Percentiles rank a stretch among this genome's conserved stretches.
Evolutionary conservation across 345 rosid genomes (phyloP).

Genomic region (Sonneratia caseolaris): DNA sequence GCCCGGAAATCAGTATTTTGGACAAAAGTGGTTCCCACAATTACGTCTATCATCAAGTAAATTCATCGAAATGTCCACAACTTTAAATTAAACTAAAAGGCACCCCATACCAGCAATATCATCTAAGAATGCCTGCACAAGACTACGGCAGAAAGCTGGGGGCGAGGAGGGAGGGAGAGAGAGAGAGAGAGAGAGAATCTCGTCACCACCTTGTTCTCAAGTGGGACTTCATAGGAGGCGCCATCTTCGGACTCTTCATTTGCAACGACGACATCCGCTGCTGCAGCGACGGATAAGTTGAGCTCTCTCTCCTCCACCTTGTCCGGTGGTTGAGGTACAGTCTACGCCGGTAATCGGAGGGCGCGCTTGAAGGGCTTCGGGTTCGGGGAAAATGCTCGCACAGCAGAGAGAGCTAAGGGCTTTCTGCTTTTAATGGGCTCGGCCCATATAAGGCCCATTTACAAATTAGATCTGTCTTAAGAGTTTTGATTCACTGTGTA

Average conservation of each 20-base stretch:
- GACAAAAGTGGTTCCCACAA: too few relatives aligned
- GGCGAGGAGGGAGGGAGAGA: background rate
- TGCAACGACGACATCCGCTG: slow-evolving; percentile 16
- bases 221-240: slow-evolving; percentile 2
- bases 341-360: slow-evolving; percentile 13
- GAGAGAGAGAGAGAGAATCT: background rate
- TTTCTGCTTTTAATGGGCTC: background rate
- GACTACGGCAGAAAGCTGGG: background rate
- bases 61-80: slow-evolving; percentile 36
- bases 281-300: slow-evolving; percentile 16
- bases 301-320: slow-evolving; percentile 12
- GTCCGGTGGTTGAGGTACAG: background rate
- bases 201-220: slow-evolving; percentile 44
- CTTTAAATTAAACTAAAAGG: too few relatives aligned
- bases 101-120: background rate
- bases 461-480: too few relatives aligned
- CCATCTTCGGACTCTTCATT: slow-evolving; percentile 13
- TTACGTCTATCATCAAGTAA: background rate
- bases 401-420: slow-evolving; percentile 14
- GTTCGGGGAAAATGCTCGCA: slow-evolving; percentile 7
- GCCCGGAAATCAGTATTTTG: slow-evolving; percentile 16
- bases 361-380: slow-evolving; percentile 16
- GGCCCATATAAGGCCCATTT: too few relatives aligned
- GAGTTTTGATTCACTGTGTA: too few relatives aligned
- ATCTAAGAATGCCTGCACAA: too few relatives aligned